Conservation (phyloP, 1,284 basidiomycete genomes). For the Inonotus obliquus region DNA sequence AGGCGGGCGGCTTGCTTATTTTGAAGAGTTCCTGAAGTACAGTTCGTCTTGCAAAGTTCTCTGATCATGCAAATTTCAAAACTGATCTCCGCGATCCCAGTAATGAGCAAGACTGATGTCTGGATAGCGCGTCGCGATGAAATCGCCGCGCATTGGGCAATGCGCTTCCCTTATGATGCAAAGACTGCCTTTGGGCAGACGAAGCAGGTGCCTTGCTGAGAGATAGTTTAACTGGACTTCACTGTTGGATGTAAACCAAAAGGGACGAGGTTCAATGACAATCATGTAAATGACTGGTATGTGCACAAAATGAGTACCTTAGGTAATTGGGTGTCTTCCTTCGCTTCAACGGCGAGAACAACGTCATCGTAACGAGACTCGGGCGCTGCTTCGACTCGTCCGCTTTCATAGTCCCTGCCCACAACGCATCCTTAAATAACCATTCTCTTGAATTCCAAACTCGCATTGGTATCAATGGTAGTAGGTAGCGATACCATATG, state of each 20-base stretch:
- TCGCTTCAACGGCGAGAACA: no score
- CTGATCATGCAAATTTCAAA: neutral
- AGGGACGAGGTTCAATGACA: no score
- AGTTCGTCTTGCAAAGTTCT: neutral
- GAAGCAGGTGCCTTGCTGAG: neutral
- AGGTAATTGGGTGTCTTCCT: no score
- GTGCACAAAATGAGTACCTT: no score
- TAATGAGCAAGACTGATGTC: neutral
- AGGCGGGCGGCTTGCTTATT: slow-evolving; percentile 1
- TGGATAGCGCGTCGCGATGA: slow-evolving; percentile 2
- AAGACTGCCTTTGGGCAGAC: slow-evolving; percentile 1
- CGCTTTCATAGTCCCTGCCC: no score
- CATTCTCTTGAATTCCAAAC: no score
- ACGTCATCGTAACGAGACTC: no score
- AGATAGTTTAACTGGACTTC: neutral
- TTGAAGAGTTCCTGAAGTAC: neutral
- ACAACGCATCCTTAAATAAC: no score
- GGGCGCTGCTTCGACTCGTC: no score
- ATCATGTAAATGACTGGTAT: no score
- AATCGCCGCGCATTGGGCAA: slow-evolving; percentile 2
- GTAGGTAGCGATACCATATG: no score
- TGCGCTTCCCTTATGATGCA: neutral
- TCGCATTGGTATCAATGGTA: no score
- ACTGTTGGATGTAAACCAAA: neutral
- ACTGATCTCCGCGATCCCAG: neutral